phyloP scores from a whole-genome alignment of 2,329 filamentous ascomycete species.

The Coniochaeta hoffmannii region DNA sequence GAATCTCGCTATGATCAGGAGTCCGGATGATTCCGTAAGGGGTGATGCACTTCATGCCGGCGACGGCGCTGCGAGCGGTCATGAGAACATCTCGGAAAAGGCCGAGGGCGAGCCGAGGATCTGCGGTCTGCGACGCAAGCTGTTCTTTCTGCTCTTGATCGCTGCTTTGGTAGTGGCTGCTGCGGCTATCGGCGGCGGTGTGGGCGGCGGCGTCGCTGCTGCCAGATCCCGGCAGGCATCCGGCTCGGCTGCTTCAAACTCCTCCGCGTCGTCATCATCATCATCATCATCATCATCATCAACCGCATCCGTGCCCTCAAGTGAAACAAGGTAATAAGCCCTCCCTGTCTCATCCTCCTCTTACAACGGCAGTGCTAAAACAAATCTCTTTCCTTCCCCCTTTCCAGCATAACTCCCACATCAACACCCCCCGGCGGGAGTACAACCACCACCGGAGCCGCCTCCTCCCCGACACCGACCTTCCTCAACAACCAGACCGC shows the following conservation, averaged over 20 bases:
- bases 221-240: constrained; percentile 4
- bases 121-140: constrained; percentile 13
- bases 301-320: background rate
- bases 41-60: constrained; percentile 11
- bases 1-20: background rate
- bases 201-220: constrained; percentile 12
- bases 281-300: background rate
- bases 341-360: too few species aligned
- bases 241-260: background rate
- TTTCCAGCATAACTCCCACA: background rate
- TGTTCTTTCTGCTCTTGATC: constrained; percentile 13
- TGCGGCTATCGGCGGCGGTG: constrained; percentile 16
- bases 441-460: constrained; percentile 1
- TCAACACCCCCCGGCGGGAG: constrained; percentile 2
- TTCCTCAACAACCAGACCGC: constrained; percentile 16
- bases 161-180: constrained; percentile 12
- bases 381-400: background rate
- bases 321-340: background rate
- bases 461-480: constrained; percentile 3
- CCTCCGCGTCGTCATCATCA: background rate
- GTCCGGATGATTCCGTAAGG: constrained; percentile 9
- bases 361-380: background rate
- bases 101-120: constrained; percentile 7
- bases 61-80: constrained; percentile 3
- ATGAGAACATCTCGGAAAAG: background rate